Base-by-base conservation (phyloP, 2,329 filamentous ascomycete species). In the Beauveria brongniartii region DNA sequence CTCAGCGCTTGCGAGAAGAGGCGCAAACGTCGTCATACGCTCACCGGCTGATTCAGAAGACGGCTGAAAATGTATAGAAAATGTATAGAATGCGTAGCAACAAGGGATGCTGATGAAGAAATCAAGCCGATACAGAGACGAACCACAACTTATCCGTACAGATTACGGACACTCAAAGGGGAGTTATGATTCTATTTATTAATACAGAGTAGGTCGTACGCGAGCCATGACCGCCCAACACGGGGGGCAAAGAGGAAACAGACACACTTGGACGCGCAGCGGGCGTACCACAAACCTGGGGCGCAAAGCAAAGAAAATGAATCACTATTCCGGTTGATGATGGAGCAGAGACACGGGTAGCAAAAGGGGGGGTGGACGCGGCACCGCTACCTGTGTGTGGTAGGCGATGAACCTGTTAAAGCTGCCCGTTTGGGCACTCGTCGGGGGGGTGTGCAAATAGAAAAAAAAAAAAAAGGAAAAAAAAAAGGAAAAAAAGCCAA, bases 281-380 rank as follows among this genome's bases (percentile, higher is more conserved):
- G 34, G 46, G 47, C 56, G 46, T 48, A 40, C 5, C 24, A 59
- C 34, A 34, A n/a, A 22, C 14, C 44, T 20, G 55, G 55, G 43
- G 52, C 52, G 41, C 53, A 55, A 46, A 58, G 34, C 43, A 50
- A 51, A 58, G 37, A 55, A 46, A 55, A 16, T 34, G 47, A 59
- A 43, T 59, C 56, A 52, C 22, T 30, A 18, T 47, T 43, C 30
- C 16, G 30, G 46, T 41, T 30, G 46, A 50, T 30, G 46, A 50
- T 51, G 50, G 55, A 51, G 46, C 12, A 58, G 34, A 58, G 46
- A 58, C 55, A 58, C 34, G 34, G 44, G 34, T 50, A 41, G 14
- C 41, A 46, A 26, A 50, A 50, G 10, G 46, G 46, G n/a, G 55
- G 46, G 55, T 58, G 55, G 46, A 37, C 46, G 46, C 22, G 51